These are phyloP conservation scores for Eutypa lata DNA, from an alignment of 2,329 filamentous ascomycete species.

Conservation along the genomic window DNA sequence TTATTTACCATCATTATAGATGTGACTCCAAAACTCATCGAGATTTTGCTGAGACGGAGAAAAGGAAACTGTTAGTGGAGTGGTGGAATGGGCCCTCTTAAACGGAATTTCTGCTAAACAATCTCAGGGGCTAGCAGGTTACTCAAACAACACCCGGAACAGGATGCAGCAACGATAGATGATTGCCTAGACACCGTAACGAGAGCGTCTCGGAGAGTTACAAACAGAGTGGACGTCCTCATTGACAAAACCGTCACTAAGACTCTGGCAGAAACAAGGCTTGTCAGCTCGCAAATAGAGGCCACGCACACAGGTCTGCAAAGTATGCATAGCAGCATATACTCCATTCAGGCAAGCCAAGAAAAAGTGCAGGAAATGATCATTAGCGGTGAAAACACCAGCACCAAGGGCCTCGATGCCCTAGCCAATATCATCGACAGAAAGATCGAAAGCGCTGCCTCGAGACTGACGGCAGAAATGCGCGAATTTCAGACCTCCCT, in stretches of 20 bases:
- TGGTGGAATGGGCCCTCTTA: neutral
- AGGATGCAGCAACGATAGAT: neutral
- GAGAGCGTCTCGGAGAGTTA: neutral
- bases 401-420: neutral
- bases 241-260: neutral
- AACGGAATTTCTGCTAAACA: neutral
- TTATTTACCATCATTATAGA: neutral
- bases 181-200: neutral
- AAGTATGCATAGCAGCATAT: neutral
- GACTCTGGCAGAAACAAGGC: neutral
- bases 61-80: neutral
- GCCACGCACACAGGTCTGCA: neutral
- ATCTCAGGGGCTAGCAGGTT: neutral
- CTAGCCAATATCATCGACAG: neutral
- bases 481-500: neutral
- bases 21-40: neutral
- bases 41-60: neutral
- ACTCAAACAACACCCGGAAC: neutral
- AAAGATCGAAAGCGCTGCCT: neutral
- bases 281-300: neutral
- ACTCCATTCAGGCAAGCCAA: neutral
- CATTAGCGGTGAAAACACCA: neutral
- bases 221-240: neutral
- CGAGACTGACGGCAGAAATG: neutral
- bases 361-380: neutral